Evolutionary conservation across 1,284 basidiomycete species (phyloP).

Genomic region (Papiliotrema flavescens): DNA sequence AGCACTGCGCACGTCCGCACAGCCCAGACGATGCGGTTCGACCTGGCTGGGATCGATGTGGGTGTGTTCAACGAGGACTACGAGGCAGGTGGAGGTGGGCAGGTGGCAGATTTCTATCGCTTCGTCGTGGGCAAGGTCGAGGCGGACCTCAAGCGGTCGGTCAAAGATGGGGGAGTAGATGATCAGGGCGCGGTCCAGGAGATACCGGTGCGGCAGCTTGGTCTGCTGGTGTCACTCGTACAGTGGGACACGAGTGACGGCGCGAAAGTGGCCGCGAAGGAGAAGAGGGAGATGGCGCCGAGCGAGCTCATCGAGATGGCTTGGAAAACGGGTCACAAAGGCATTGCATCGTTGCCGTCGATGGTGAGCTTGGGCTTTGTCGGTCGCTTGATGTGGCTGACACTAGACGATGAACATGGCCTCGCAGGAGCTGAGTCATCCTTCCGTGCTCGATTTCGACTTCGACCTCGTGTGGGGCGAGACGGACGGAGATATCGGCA

Average conservation of each 20-base stretch:
- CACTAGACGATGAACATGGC: constrained; percentile 36
- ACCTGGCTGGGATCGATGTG: constrained; percentile 38
- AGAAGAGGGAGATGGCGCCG: constrained; percentile 20
- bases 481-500: constrained; percentile 38
- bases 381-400: neutral
- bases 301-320: constrained; percentile 28
- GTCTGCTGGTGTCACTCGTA: constrained; percentile 26
- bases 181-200: neutral
- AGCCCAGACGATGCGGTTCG: constrained; percentile 41
- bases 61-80: constrained; percentile 39
- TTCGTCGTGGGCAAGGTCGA: constrained; percentile 38
- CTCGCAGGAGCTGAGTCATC: constrained; percentile 29
- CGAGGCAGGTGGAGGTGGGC: constrained; percentile 18
- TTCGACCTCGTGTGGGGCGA: constrained; percentile 41
- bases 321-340: constrained; percentile 18
- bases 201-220: constrained; percentile 28
- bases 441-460: constrained; percentile 34
- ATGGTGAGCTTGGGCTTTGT: constrained; percentile 25
- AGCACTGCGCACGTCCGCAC: constrained; percentile 23
- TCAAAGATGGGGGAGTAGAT: constrained; percentile 1
- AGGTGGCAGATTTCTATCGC: constrained; percentile 36
- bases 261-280: constrained; percentile 14
- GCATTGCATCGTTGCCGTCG: constrained; percentile 34
- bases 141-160: constrained; percentile 33
- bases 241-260: constrained; percentile 38